phyloP scores from a whole-genome alignment of 768 basidiomycete species.

The Rhodotorula paludigena region DNA sequence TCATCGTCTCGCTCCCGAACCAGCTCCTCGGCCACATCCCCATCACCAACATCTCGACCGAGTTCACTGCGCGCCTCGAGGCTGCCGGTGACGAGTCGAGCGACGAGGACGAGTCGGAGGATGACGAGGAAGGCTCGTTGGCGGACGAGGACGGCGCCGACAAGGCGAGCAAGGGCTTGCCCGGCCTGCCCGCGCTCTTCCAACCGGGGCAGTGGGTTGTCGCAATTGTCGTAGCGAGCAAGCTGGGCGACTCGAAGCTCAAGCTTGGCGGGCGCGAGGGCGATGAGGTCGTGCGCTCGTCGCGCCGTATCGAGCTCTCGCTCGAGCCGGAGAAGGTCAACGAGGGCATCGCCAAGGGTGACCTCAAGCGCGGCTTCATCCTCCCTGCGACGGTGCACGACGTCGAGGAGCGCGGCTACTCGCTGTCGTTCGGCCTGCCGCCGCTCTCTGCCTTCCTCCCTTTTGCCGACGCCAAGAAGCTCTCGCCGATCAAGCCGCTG shows the following conservation, averaged over 20 bases:
- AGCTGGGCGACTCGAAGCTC: constrained; percentile 60
- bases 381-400: constrained; percentile 69
- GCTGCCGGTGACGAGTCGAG: constrained; percentile 51
- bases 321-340: constrained; percentile 81
- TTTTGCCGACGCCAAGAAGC: constrained; percentile 63
- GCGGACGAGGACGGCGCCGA: constrained; percentile 43
- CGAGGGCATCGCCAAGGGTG: constrained; percentile 67
- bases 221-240: constrained; percentile 65
- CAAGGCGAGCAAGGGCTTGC: constrained; percentile 53
- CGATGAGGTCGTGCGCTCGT: constrained; percentile 62
- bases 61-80: constrained; percentile 69
- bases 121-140: constrained; percentile 46
- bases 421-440: constrained; percentile 73
- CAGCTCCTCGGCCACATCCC: constrained; percentile 90
- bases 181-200: constrained; percentile 73
- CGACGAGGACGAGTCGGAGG: constrained; percentile 45
- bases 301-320: constrained; percentile 76
- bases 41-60: constrained; percentile 80
- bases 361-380: constrained; percentile 69
- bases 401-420: constrained; percentile 92
- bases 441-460: constrained; percentile 71
- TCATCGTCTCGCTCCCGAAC: constrained; percentile 90
- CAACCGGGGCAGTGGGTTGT: constrained; percentile 78
- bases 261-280: constrained; percentile 57
- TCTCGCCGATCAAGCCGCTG: constrained; percentile 47